A percentile compares a stretch with the other conserved stretches of the same genome.
Conservation (phyloP, 768 basidiomycete genomes). For the Russula virescens region DNA sequence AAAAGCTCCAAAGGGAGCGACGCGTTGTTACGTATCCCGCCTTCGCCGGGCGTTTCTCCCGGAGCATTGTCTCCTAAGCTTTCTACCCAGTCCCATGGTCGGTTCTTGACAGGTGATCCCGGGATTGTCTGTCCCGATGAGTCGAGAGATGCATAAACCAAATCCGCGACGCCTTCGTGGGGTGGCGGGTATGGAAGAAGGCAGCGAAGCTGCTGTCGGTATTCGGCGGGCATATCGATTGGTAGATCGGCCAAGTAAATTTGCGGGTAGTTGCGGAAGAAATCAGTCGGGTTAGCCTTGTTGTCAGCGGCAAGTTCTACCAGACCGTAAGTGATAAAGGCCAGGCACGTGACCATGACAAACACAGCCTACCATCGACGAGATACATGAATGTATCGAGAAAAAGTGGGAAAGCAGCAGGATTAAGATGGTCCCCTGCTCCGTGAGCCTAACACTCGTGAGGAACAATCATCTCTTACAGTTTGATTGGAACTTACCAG, state of each 20-base stretch:
- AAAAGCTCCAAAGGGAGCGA: constrained; percentile 73
- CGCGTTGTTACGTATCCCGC: constrained; percentile 52
- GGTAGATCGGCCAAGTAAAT: constrained; percentile 48
- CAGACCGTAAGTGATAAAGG: neutral
- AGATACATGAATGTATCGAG: constrained; percentile 71
- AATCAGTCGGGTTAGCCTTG: constrained; percentile 51
- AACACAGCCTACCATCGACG: constrained; percentile 55
- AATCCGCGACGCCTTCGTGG: constrained; percentile 46
- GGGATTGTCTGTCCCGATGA: constrained; percentile 43
- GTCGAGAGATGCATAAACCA: constrained; percentile 57
- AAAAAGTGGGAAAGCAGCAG: constrained; percentile 56
- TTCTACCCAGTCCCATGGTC: constrained; percentile 87
- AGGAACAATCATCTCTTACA: neutral
- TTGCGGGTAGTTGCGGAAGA: constrained; percentile 59
- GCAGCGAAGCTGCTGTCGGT: constrained; percentile 49
- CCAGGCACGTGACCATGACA: neutral
- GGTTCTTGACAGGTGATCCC: constrained; percentile 55
- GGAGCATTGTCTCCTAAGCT: constrained; percentile 55
- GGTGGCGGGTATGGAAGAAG: constrained; percentile 54
- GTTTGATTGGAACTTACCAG: constrained; percentile 19
- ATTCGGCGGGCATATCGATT: constrained; percentile 48
- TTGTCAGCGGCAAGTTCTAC: constrained; percentile 58
- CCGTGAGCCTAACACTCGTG: constrained; percentile 45
- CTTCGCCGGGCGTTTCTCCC: constrained; percentile 35
- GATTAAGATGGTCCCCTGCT: constrained; percentile 46